phyloP scores from a whole-genome alignment of 2,329 filamentous ascomycete species.

The Zalaria obscura region DNA sequence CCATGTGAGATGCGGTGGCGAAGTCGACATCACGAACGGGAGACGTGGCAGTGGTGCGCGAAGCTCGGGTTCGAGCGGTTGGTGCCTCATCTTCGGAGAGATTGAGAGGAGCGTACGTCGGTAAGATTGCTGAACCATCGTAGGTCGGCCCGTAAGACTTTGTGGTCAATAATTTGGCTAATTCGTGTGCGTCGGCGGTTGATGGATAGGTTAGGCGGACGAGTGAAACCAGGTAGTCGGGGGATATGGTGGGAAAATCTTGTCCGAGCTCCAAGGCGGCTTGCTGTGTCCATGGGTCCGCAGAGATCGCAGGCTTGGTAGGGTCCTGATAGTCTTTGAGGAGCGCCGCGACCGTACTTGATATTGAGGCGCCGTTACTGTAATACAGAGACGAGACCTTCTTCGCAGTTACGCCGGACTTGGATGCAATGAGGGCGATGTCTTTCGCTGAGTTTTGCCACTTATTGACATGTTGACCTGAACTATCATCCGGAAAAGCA shows the following conservation, averaged over 20 bases:
- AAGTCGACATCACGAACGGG: neutral
- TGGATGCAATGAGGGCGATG: slow-evolving; percentile 42
- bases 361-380: slow-evolving; percentile 39
- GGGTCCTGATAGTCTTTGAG: slow-evolving; percentile 32
- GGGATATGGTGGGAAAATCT: slow-evolving; percentile 39
- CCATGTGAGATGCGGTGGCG: slow-evolving; percentile 19
- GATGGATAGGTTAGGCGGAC: slow-evolving; percentile 44
- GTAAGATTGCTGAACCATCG: slow-evolving; percentile 29
- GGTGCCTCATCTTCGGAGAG: slow-evolving; percentile 15
- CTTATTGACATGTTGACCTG: slow-evolving; percentile 28
- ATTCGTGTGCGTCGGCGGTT: slow-evolving; percentile 41
- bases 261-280: slow-evolving; percentile 39
- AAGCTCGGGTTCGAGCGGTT: neutral
- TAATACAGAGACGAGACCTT: slow-evolving; percentile 45
- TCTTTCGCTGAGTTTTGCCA: slow-evolving; percentile 45
- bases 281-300: slow-evolving; percentile 29
- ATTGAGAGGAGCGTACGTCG: slow-evolving; percentile 29
- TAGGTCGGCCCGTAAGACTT: slow-evolving; percentile 15
- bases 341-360: slow-evolving; percentile 40
- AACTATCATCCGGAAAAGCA: slow-evolving; percentile 12
- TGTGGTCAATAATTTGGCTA: slow-evolving; percentile 39
- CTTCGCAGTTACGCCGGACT: slow-evolving; percentile 31
- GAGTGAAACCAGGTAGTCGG: slow-evolving; percentile 35
- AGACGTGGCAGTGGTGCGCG: neutral
- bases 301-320: slow-evolving; percentile 19